phyloP scores from a whole-genome alignment of 2,329 filamentous ascomycete genomes.

The Botrytis galanthina region DNA sequence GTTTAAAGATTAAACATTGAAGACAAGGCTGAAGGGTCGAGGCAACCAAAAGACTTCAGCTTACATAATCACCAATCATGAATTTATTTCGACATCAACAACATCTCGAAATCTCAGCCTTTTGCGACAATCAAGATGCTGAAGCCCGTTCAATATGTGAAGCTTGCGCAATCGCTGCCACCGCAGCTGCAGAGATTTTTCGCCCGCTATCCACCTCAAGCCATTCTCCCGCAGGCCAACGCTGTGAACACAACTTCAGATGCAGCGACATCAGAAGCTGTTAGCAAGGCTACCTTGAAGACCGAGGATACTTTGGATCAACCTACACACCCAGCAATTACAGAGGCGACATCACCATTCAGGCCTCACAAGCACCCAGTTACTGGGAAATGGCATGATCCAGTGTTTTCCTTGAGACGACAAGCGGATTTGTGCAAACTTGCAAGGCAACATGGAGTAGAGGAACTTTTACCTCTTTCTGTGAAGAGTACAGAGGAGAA shows the following conservation, averaged over 20 bases:
- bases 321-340: conserved; percentile 48
- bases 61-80: conserved; percentile 18
- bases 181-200: conserved; percentile 81
- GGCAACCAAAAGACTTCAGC: conserved; percentile 10
- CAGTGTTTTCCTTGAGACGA: conserved; percentile 76
- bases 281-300: conserved; percentile 31
- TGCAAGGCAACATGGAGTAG: conserved; percentile 73
- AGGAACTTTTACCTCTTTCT: conserved; percentile 74
- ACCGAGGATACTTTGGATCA: conserved; percentile 34
- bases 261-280: conserved; percentile 43
- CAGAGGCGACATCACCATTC: conserved; percentile 59
- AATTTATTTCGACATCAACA: conserved; percentile 19
- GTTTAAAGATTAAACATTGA: neutral
- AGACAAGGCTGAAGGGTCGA: conserved; percentile 19
- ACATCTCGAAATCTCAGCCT: conserved; percentile 17
- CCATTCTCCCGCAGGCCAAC: conserved; percentile 49
- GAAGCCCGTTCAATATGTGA: conserved; percentile 38
- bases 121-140: conserved; percentile 25
- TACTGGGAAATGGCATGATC: conserved; percentile 81
- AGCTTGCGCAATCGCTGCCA: conserved; percentile 70
- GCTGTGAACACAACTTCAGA: conserved; percentile 40
- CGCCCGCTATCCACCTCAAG: conserved; percentile 77
- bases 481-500: conserved; percentile 71
- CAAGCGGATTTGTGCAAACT: conserved; percentile 92
- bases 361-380: conserved; percentile 71